phyloP scores from a whole-genome alignment of 1,284 basidiomycete genomes.

The Melampsora allii-populina region DNA sequence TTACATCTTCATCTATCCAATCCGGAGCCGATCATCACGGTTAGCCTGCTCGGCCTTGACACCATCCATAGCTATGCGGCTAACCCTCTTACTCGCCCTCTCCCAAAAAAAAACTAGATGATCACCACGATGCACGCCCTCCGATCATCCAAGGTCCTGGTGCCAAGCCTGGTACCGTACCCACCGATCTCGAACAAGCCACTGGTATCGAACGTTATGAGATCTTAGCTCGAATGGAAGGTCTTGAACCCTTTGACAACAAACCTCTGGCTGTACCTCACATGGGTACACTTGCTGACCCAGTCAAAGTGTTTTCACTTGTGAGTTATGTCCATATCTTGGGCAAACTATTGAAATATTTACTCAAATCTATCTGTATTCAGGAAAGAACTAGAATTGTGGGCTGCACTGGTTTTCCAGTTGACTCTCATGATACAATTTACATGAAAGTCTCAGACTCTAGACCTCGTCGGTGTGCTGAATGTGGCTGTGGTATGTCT shows the following conservation, averaged over 20 bases:
- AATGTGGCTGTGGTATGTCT: slow-evolving; percentile 78
- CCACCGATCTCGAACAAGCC: slow-evolving; percentile 81
- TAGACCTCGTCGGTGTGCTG: slow-evolving; percentile 69
- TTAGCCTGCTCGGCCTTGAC: background rate
- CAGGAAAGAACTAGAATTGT: slow-evolving; percentile 76
- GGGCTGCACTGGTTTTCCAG: slow-evolving; percentile 86
- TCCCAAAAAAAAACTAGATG: background rate
- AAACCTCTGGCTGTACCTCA: slow-evolving; percentile 79
- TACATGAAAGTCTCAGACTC: slow-evolving; percentile 69
- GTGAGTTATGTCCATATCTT: slow-evolving; percentile 59
- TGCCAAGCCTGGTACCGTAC: slow-evolving; percentile 70
- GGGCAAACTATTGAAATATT: no score
- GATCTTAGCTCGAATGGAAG: slow-evolving; percentile 80
- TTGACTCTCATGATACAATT: slow-evolving; percentile 83
- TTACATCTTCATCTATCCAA: background rate
- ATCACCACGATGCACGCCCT: slow-evolving; percentile 52
- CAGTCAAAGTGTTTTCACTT: slow-evolving; percentile 79
- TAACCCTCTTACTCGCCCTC: background rate
- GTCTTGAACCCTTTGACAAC: slow-evolving; percentile 85
- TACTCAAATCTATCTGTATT: background rate
- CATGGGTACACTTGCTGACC: slow-evolving; percentile 81
- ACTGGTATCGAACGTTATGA: slow-evolving; percentile 97
- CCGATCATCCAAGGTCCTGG: slow-evolving; percentile 71
- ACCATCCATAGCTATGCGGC: background rate
- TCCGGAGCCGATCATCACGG: slow-evolving; percentile 5